These are phyloP conservation scores for Thuja plicata DNA, from an alignment of 83 land plant species.

Conservation along the genomic window DNA sequence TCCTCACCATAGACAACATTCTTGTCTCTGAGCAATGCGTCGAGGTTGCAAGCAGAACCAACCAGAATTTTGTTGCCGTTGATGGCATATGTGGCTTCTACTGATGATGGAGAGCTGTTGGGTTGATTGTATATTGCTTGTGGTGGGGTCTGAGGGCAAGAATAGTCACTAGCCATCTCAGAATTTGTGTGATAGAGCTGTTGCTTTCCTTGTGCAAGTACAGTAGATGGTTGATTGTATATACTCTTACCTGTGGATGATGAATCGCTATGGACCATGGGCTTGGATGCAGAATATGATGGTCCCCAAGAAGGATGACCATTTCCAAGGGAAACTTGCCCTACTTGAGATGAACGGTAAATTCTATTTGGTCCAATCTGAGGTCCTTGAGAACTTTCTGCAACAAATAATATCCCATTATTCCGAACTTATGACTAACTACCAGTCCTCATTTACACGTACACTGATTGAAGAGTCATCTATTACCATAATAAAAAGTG, in stretches of 20 bases:
- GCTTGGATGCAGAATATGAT: background rate
- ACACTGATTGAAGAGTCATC: too few relatives aligned
- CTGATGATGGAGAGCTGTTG: background rate
- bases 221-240: background rate
- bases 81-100: background rate
- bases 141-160: constrained; percentile 9
- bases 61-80: background rate
- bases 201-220: background rate
- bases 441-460: background rate
- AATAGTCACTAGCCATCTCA: background rate
- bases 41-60: background rate
- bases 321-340: background rate
- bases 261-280: background rate
- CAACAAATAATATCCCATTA: background rate
- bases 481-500: background rate
- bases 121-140: background rate
- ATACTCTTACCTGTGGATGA: background rate
- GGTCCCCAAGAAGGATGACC: background rate
- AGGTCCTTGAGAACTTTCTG: background rate
- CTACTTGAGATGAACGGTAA: background rate
- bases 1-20: background rate
- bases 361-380: background rate
- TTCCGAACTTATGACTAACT: background rate
- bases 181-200: background rate
- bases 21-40: too few relatives aligned